Base-by-base conservation (phyloP, 1,284 basidiomycete genomes). In the Waitea zeae region DNA sequence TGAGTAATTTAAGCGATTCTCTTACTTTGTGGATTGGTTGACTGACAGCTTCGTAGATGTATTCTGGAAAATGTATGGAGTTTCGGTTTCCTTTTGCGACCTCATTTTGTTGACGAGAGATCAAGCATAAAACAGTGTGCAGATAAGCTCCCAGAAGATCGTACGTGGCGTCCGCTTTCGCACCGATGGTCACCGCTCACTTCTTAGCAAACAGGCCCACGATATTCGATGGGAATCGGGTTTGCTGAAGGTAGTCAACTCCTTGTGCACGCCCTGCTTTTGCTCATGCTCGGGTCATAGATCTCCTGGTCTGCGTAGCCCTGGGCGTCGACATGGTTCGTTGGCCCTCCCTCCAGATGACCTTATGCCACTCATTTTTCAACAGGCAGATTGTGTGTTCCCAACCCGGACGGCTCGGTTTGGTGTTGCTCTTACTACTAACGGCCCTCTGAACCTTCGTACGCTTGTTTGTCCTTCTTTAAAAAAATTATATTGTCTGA, bases 301-400 rank as follows among this genome's bases (percentile, higher is more conserved):
- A 88, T 57, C 61, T 89, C 12, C 56, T 89, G 30, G 82, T 89
- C 11, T 87, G 84, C 46, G 76, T 86, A 17, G 84, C 84, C 5
- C 58, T 89, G n/a, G 84, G 84, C 4, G 66, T 89, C 14, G 84
- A 89, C 46, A 88, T 89, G 83, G 83, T 81, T n/a, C n/a, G n/a
- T n/a, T n/a, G n/a, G n/a, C n/a, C n/a, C n/a, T n/a, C n/a, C n/a
- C n/a, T n/a, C n/a, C n/a, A n/a, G 20, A 20, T 26, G 3, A 15
- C 26, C 37, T 37, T 18, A 31, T 13, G 20, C 20, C n/a, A 30
- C n/a, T 15, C 3, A 36, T 31, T 13, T 12, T 27, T n/a, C 32
- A 39, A 7, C 40, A 84, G 80, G 81, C 82, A 1, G 84, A 89
- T 47, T 89, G 84, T 42, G 86, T 89, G 7, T 89, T 87, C 46